Conservation (phyloP, 2,329 filamentous ascomycete genomes). For the Ascochyta koolunga region DNA sequence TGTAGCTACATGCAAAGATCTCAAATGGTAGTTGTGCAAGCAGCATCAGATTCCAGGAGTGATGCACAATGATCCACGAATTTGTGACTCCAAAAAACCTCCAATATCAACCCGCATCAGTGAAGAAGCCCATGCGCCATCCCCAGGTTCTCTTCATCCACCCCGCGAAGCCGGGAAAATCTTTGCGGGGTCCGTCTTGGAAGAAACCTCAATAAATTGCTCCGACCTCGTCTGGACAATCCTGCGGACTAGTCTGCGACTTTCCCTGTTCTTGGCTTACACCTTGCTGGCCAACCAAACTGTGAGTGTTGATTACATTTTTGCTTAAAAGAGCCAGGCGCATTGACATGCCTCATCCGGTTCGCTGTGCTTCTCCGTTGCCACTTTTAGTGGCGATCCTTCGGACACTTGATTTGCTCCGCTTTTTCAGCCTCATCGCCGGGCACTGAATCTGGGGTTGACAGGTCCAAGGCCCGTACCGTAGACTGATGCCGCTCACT, state of each 20-base stretch:
- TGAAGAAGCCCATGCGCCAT: neutral
- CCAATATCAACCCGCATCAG: neutral
- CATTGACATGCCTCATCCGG: neutral
- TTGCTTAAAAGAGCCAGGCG: neutral
- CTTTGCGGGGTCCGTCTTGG: constrained; percentile 20
- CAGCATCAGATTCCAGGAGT: too few species aligned
- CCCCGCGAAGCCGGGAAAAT: constrained; percentile 5
- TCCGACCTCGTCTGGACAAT: neutral
- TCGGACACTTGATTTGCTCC: constrained; percentile 4
- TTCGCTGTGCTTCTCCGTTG: neutral
- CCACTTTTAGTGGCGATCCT: constrained; percentile 7
- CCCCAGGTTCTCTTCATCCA: neutral
- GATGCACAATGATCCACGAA: neutral
- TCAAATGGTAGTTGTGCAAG: too few species aligned
- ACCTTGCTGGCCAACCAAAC: neutral
- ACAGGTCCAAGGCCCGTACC: neutral
- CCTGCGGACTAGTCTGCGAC: neutral
- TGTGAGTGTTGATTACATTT: neutral
- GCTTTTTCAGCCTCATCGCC: neutral
- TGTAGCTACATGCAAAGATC: too few species aligned
- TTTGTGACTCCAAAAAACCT: neutral
- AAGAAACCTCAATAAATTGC: constrained; percentile 5
- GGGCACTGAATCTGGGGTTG: neutral
- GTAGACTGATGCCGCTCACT: too few species aligned
- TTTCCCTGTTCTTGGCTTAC: neutral